Base-by-base conservation (phyloP, 768 basidiomycete species). In the Calocybe indica region DNA sequence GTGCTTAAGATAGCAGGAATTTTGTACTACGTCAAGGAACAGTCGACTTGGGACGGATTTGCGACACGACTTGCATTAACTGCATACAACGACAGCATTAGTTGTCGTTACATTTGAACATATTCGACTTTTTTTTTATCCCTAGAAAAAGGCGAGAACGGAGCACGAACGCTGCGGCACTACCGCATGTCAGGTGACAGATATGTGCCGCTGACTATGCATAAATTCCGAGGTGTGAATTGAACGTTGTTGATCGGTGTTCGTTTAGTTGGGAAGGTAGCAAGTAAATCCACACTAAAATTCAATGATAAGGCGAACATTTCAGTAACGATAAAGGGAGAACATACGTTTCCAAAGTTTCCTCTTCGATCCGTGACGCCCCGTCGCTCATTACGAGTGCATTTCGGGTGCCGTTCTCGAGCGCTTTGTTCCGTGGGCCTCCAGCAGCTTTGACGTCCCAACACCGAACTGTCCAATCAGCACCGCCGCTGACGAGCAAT, bases 381-480 rank as follows among this genome's bases (percentile, higher is more conserved):
- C 62, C 55, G 54, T 60, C 36, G 58, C 61, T 11, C 41, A 45
- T 40, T 37, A 49, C 11, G 36, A 66, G 55, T 14, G 37, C 8
- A 43, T 43, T 31, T 13, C 31, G 49, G 34, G 44, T 43, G 39
- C 58, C 55, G 57, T 81, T 83, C 61, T 81, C 82, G 34, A 74
- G 74, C 9, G 74, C 55, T 61, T 84, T 88, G 15, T 56, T 66
- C 22, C 73, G 75, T 8, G 66, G 60, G 1, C 88, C 88, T 8
- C 90, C 92, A 7, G 85, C 65, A 39, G 75, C 67, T 65, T 88
- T 94, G 33, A 96, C 85, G 62, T 99, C 96, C 96, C 96, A 99
- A 48, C 92, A 93, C n/a, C 95, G 77, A 12, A 97, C 93, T 0
- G 96, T 97, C 80, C 91, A 94, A 62, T 99, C 96, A 30, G 92